Evolutionary conservation across 768 basidiomycete species (phyloP), one percentile per base, ranked within the genome.

Genomic region (Rhodotorula babjevae): DNA sequence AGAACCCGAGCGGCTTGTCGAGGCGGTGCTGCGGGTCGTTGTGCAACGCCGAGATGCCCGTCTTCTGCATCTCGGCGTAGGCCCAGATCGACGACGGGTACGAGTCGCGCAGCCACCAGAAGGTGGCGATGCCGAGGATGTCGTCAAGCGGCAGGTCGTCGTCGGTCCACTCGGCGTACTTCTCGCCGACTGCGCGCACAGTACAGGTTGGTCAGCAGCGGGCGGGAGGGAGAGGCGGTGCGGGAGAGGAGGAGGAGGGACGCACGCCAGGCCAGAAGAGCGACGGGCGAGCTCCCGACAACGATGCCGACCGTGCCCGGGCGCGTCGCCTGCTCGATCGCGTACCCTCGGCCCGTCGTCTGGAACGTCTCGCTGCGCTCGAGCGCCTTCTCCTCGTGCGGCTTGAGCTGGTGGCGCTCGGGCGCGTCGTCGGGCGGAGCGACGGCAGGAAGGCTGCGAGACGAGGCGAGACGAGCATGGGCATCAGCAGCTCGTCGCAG

Each of bases 161-260:
- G 68, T 78, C 78, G 10, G 72, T 70, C 78, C 78, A 79, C 31
- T 76, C 78, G 36, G 66, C 64, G 27, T 62, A 76, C 68, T 79
- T 79, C 42, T 79, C 76, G 21, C 61, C 75, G 40, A 79, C 73
- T 75, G 42, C 2, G 27, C 10, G 25, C 7, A 25, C n/a, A 61
- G 59, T 31, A 18, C 25, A 12, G 31, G 3, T 3, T 53, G 1
- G 14, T 14, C 12, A 27, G 56, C 27, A 11, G n/a, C n/a, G n/a
- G n/a, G n/a, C n/a, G n/a, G n/a, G n/a, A 15, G 9, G 31, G 46
- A 40, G 40, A 23, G n/a, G n/a, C n/a, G n/a, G n/a, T n/a, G n/a
- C n/a, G n/a, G n/a, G 14, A 19, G 42, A 16, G 19, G 25, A 10
- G 21, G 6, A n/a, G 16, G 25, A 0, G 2, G 19, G 46, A 56